Base-by-base conservation (phyloP, 495 filamentous ascomycete genomes). In the Lasiosphaeria ovina region DNA sequence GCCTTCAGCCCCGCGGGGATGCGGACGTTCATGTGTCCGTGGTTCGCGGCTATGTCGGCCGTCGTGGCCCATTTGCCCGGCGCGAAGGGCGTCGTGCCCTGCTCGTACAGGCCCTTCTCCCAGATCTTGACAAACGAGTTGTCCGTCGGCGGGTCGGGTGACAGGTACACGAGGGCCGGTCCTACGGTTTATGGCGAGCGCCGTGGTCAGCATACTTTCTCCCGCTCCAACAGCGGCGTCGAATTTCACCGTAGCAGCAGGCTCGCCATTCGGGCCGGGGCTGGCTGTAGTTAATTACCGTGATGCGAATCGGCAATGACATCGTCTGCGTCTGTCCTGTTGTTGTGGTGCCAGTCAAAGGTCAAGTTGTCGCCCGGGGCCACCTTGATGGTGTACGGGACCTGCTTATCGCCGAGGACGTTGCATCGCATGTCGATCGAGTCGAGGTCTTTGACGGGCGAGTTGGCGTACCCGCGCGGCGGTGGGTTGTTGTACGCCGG, bases 121-220 rank as follows among this genome's bases (percentile, higher is more conserved):
- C 64, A 76, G 51, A 82, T 69, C 71, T 81, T 82, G 66, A 79
- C 71, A 69, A 79, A 82, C 8, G 75, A 74, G 53, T 76, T 68
- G 10, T 68, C 75, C 49, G 62, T 66, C n/a, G 67, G 71, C 44
- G 76, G 76, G 54, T 79, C 72, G 3, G 77, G 78, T 0, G 76
- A 73, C n/a, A 81, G 72, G 58, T 81, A 81, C 8, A 73, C 69
- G 57, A 77, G 59, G 6, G 76, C 72, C 6, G 79, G 78, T 6
- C 70, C 64, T 66, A 32, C 11, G 10, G 31, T 17, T 24, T 24
- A 24, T 24, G 24, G 24, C 24, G 24, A 24, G 24, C 24, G 24
- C 24, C 24, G 24, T 2, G 24, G 24, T 24, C 24, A 24, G 24
- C 24, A 24, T 24, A 24, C 24, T 24, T 2, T 24, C 24, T 24